phyloP scores from a whole-genome alignment of 2,329 filamentous ascomycete genomes.

The Ascocoryne sarcoides region DNA sequence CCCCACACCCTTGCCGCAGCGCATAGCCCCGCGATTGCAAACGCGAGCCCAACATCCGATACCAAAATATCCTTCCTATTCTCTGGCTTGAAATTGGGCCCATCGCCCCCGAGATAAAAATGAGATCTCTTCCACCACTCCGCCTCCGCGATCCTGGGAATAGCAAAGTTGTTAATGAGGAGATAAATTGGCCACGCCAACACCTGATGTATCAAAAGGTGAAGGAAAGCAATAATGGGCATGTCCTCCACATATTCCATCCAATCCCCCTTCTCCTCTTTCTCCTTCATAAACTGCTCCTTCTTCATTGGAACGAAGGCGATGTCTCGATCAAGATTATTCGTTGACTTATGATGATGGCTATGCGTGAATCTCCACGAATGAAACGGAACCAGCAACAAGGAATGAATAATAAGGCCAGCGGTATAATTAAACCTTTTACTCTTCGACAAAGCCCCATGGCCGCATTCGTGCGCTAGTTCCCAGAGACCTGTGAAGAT shows the following conservation, averaged over 20 bases:
- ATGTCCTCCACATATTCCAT: constrained; percentile 50
- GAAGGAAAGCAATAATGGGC: constrained; percentile 44
- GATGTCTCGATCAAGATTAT: constrained; percentile 59
- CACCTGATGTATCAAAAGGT: constrained; percentile 51
- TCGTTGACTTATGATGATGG: constrained; percentile 59
- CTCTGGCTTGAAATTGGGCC: constrained; percentile 47
- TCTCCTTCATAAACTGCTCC: constrained; percentile 17
- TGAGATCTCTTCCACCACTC: constrained; percentile 23
- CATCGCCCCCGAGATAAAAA: constrained; percentile 50
- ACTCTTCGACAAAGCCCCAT: constrained; percentile 56
- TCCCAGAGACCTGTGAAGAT: constrained; percentile 63
- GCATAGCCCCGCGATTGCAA: constrained; percentile 37
- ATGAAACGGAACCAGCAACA: constrained; percentile 60
- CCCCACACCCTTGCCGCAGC: constrained; percentile 38
- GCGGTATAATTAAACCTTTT: constrained; percentile 48
- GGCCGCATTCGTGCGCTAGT: constrained; percentile 62
- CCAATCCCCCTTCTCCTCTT: constrained; percentile 7
- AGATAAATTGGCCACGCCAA: constrained; percentile 56
- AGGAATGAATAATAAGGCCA: constrained; percentile 58
- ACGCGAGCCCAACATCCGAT: constrained; percentile 47
- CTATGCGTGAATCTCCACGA: constrained; percentile 64
- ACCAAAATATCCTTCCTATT: constrained; percentile 47
- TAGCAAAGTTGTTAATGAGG: constrained; percentile 40
- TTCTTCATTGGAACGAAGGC: constrained; percentile 47
- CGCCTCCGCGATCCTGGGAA: constrained; percentile 15